Percentiles rank a stretch among this genome's conserved stretches.
phyloP scores from a whole-genome alignment of 441 rosid genomes.

The Iberis amara region DNA sequence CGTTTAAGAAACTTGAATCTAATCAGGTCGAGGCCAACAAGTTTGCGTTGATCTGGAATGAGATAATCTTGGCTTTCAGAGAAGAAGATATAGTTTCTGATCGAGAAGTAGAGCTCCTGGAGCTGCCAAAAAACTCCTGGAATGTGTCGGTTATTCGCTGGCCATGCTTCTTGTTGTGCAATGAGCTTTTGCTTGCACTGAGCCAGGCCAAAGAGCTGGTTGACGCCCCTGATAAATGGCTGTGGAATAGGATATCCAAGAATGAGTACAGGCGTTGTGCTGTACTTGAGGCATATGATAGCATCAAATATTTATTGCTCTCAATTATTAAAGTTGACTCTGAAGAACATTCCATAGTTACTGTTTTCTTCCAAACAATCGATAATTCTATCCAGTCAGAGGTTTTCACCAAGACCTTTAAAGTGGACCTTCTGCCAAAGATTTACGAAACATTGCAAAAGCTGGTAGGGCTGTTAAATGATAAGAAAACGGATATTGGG shows the following conservation, averaged over 20 bases:
- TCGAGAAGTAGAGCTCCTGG: slow-evolving; percentile 70
- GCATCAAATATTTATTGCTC: slow-evolving; percentile 59
- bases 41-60: slow-evolving; percentile 88
- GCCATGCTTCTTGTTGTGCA: slow-evolving; percentile 84
- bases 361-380: slow-evolving; percentile 68
- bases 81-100: slow-evolving; percentile 91
- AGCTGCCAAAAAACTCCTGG: slow-evolving; percentile 77
- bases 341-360: slow-evolving; percentile 70
- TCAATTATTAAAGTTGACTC: slow-evolving; percentile 51
- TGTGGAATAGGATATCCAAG: slow-evolving; percentile 82
- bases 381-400: slow-evolving; percentile 57
- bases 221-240: slow-evolving; percentile 88
- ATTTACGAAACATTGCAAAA: slow-evolving; percentile 56
- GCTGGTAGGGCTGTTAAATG: slow-evolving; percentile 50
- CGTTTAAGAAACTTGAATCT: slow-evolving; percentile 80
- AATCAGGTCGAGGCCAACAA: slow-evolving; percentile 78
- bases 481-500: slow-evolving; percentile 45
- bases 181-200: slow-evolving; percentile 81
- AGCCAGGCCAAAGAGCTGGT: slow-evolving; percentile 75
- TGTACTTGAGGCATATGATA: slow-evolving; percentile 81
- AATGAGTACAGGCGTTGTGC: slow-evolving; percentile 80
- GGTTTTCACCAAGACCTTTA: slow-evolving; percentile 72
- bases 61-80: slow-evolving; percentile 65
- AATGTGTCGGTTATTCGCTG: slow-evolving; percentile 74
- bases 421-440: slow-evolving; percentile 55